phyloP scores from a whole-genome alignment of 345 rosid genomes.

The Orychophragmus violaceus region DNA sequence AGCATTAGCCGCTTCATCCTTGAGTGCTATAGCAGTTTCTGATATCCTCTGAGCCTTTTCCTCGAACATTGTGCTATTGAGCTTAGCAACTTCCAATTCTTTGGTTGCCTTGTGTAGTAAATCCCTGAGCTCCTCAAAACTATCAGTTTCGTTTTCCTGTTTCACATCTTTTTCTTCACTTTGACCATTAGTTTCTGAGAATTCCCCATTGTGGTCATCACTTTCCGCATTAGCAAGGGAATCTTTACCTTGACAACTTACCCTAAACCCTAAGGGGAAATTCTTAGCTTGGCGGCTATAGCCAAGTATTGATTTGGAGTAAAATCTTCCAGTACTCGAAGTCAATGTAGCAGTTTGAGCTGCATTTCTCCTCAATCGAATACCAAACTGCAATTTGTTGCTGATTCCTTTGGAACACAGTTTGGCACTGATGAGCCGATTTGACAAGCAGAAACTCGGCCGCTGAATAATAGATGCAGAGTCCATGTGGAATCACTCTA shows the following conservation, averaged over 20 bases:
- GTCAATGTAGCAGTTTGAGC: conserved; percentile 22
- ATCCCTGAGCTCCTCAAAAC: conserved; percentile 56
- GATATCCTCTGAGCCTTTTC: conserved; percentile 92
- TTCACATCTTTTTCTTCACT: conserved; percentile 36
- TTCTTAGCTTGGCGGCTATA: conserved; percentile 22
- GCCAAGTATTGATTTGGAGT: conserved; percentile 24
- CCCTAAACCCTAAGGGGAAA: conserved; percentile 28
- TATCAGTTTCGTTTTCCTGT: conserved; percentile 35
- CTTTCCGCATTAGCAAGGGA: conserved; percentile 36
- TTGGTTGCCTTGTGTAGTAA: conserved; percentile 48
- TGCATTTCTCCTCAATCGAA: conserved; percentile 28
- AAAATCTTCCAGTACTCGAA: conserved; percentile 32
- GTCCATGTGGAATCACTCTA: conserved; percentile 42
- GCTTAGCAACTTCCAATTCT: conserved; percentile 70
- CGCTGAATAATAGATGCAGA: conserved; percentile 44
- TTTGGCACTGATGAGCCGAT: conserved; percentile 31
- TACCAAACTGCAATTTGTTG: conserved; percentile 19
- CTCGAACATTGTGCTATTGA: conserved; percentile 75
- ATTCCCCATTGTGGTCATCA: too few relatives aligned
- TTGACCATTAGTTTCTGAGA: conserved; percentile 33
- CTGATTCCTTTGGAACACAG: conserved; percentile 34
- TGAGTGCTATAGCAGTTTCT: conserved; percentile 81
- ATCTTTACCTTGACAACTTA: conserved; percentile 57
- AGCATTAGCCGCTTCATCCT: conserved; percentile 64
- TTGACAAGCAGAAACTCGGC: conserved; percentile 28